Percentiles rank a stretch among this genome's conserved stretches.
These are phyloP conservation scores for Pichia thaimueangensis DNA, from an alignment of 805 yeast species.

Conservation along the genomic window DNA sequence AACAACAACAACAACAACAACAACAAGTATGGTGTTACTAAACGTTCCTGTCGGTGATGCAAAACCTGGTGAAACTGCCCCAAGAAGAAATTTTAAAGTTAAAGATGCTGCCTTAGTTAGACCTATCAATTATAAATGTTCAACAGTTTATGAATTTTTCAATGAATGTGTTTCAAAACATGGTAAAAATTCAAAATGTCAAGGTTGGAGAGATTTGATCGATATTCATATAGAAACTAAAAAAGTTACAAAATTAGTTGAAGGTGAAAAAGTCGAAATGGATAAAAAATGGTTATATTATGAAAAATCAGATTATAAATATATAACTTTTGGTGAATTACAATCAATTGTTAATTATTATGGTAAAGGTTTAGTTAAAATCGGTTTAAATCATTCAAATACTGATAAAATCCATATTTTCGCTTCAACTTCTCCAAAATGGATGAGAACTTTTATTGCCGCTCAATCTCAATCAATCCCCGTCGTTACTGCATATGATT, in stretches of 20 bases:
- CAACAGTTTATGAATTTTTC: conserved; percentile 65
- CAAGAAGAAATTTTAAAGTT: conserved; percentile 57
- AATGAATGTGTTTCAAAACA: conserved; percentile 51
- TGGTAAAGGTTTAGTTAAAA: conserved; percentile 69
- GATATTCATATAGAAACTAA: conserved; percentile 75
- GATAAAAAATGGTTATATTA: conserved; percentile 86
- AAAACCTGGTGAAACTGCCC: conserved; percentile 65
- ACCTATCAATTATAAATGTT: conserved; percentile 59
- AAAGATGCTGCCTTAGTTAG: conserved; percentile 41
- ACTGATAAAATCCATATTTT: conserved; percentile 69
- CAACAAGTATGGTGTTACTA: conserved; percentile 3
- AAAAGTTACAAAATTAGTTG: conserved; percentile 63
- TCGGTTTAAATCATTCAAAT: conserved; percentile 63
- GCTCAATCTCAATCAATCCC: conserved; percentile 75
- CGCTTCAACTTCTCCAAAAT: conserved; percentile 80
- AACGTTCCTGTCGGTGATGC: conserved; percentile 19
- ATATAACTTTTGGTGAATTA: conserved; percentile 56
- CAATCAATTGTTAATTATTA: conserved; percentile 40
- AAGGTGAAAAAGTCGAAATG: conserved; percentile 65
- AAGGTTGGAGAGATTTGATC: conserved; percentile 69
- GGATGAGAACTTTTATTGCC: conserved; percentile 87
- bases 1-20: too few species aligned
- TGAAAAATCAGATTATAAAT: conserved; percentile 70
- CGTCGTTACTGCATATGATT: conserved; percentile 92
- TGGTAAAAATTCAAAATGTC: conserved; percentile 48